phyloP scores from a whole-genome alignment of 2,329 filamentous ascomycete species.

The Ophiostoma fasciatum region DNA sequence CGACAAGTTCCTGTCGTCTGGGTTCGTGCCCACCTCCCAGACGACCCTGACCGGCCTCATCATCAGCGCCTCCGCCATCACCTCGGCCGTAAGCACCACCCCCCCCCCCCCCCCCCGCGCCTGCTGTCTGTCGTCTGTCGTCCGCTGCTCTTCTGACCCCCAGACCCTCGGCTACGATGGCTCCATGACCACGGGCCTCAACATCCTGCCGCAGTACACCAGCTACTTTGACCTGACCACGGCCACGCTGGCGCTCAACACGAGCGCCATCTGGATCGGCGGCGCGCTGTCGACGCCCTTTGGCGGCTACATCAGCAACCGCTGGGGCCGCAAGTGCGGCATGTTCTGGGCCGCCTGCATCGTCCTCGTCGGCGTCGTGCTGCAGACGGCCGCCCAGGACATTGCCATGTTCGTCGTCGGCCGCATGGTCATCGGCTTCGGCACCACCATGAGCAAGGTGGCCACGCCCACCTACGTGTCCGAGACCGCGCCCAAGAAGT shows the following conservation, averaged over 20 bases:
- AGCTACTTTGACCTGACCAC: constrained; percentile 20
- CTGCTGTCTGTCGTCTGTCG: too few relatives aligned
- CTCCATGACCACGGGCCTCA: constrained; percentile 17
- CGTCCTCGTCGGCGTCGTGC: constrained; percentile 11
- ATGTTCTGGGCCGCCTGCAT: constrained; percentile 9
- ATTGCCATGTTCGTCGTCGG: constrained; percentile 16
- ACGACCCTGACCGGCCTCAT: too few relatives aligned
- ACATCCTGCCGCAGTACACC: constrained; percentile 20
- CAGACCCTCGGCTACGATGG: not conserved
- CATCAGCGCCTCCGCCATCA: too few relatives aligned
- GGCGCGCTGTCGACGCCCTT: constrained; percentile 12
- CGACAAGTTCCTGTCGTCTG: too few relatives aligned
- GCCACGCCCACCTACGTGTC: constrained; percentile 4
- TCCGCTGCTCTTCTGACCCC: not conserved
- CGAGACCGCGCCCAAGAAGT: constrained; percentile 5
- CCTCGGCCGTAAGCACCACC: too few relatives aligned
- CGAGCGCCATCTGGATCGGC: constrained; percentile 9
- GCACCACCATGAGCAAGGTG: constrained; percentile 18
- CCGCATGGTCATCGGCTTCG: constrained; percentile 20
- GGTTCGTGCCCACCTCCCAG: too few relatives aligned
- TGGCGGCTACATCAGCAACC: not conserved
- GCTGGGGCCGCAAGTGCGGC: constrained; percentile 9
- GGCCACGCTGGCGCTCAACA: constrained; percentile 11
- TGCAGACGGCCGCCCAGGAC: constrained; percentile 14
- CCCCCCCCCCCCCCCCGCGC: too few relatives aligned